Base-by-base conservation (phyloP, 441 rosid species). In the Lepidium campestre region DNA sequence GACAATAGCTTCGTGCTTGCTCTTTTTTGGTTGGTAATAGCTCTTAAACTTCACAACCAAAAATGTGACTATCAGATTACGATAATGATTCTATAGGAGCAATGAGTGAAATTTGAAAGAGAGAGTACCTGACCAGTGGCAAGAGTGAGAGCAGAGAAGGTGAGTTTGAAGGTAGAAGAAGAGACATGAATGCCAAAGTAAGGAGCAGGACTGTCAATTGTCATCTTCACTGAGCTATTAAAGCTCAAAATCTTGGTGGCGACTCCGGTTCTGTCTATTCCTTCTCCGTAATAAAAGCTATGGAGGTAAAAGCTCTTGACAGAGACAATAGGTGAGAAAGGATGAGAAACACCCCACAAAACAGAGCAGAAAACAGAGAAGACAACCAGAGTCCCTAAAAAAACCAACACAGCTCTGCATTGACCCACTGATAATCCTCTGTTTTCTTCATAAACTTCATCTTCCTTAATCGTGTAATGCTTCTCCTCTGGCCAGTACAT, bases 341-440 rank as follows among this genome's bases (percentile, higher is more conserved):
- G 92, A 72, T 91, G 77, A 68, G 97, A 84, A 42, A 90, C 98
- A 0, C 94, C 94, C 98, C 97, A 94, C 12, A 94, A 79, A 53
- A 91, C 89, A 83, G 93, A 76, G 78, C 97, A 91, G 57, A 89
- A 86, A 54, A 89, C 88, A 8, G 92, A 83, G 65, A 94, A 91
- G 77, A 89, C 61, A 62, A 79, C 37, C 50, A 88, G 77, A 63
- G 78, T 86, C 25, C 87, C 81, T 29, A 71, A 69, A 9, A 89
- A 18, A 20, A 86, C 86, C 47, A 94, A 70, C 61, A 86, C 69
- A 9, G 77, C 89, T 78, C 89, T 93, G 70, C 78, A 84, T 42
- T 62, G 73, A 47, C 57, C 70, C 1, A 68, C 66, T 0, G 70
- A 68, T 20, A 74, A 18, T 49, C 74, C 78, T 68, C 66, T 56